Conservation (phyloP, 2,329 filamentous ascomycete species). For the Microcyclosporella mali region DNA sequence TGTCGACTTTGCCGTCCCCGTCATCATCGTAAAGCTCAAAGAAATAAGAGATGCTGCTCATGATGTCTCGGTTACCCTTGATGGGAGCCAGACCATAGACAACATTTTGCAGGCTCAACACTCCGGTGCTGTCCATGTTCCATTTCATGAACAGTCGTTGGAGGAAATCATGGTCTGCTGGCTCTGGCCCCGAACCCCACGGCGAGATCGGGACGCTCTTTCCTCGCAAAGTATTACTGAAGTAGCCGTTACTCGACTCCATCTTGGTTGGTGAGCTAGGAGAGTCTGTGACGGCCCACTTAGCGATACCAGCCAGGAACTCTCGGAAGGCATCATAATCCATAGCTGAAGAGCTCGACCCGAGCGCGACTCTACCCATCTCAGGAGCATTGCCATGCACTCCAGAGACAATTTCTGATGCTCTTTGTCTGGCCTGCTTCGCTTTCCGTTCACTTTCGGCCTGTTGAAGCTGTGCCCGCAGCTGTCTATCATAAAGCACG, state of each 20-base stretch:
- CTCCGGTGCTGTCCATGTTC: slow-evolving; percentile 72
- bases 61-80: slow-evolving; percentile 90
- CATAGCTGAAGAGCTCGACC: slow-evolving; percentile 87
- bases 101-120: slow-evolving; percentile 81
- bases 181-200: slow-evolving; percentile 59
- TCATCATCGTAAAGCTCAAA: slow-evolving; percentile 96
- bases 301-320: slow-evolving; percentile 77
- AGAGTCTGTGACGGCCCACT: slow-evolving; percentile 88
- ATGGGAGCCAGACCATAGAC: slow-evolving; percentile 85
- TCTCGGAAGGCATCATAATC: slow-evolving; percentile 95
- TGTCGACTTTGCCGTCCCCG: slow-evolving; percentile 81
- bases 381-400: slow-evolving; percentile 53
- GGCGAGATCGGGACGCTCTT: slow-evolving; percentile 41
- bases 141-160: slow-evolving; percentile 78
- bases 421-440: slow-evolving; percentile 55
- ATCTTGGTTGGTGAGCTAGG: slow-evolving; percentile 55
- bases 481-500: slow-evolving; percentile 84
- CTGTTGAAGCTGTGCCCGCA: slow-evolving; percentile 68
- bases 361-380: slow-evolving; percentile 79
- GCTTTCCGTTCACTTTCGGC: slow-evolving; percentile 61
- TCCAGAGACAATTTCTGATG: slow-evolving; percentile 45
- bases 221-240: slow-evolving; percentile 40
- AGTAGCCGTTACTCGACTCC: slow-evolving; percentile 51
- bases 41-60: slow-evolving; percentile 96
- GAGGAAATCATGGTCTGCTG: slow-evolving; percentile 93